A percentile compares a stretch with the other conserved stretches of the same genome.
Evolutionary conservation across 2,329 filamentous ascomycete genomes (phyloP).

Genomic region (Lasiodiplodia sp.): DNA sequence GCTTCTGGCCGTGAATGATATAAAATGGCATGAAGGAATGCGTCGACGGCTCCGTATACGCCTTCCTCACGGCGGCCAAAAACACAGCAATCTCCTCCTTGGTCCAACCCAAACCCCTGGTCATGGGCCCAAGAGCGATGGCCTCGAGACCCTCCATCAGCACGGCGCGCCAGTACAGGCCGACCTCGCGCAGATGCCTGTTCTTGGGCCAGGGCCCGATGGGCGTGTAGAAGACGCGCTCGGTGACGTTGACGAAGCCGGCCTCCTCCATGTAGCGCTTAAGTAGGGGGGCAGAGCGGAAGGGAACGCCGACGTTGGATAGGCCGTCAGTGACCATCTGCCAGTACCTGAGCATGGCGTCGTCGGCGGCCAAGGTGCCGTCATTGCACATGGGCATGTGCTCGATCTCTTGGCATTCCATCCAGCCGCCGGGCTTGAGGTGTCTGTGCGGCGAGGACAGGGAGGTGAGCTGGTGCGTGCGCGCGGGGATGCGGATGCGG

Average conservation of each 20-base stretch:
- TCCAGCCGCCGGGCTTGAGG: constrained; percentile 62
- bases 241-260: constrained; percentile 61
- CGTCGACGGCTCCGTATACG: constrained; percentile 41
- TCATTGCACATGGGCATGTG: constrained; percentile 57
- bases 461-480: not conserved
- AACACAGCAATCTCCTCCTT: constrained; percentile 33
- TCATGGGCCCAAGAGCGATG: constrained; percentile 34
- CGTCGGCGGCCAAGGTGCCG: constrained; percentile 47
- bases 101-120: constrained; percentile 33
- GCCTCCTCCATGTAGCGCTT: constrained; percentile 57
- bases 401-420: constrained; percentile 63
- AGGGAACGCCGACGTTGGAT: constrained; percentile 54
- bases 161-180: constrained; percentile 35
- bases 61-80: constrained; percentile 29
- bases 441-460: constrained; percentile 45
- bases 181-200: constrained; percentile 33
- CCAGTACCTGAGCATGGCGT: constrained; percentile 59
- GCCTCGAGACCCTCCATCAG: constrained; percentile 35
- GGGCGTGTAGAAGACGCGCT: constrained; percentile 60
- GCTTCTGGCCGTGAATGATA: constrained; percentile 63
- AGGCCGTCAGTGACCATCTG: constrained; percentile 55
- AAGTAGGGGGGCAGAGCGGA: constrained; percentile 37
- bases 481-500: not conserved
- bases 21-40: constrained; percentile 64
- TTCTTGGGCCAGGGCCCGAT: constrained; percentile 63